Base-by-base conservation (phyloP, 345 rosid species). In the Citropsis articulata region DNA sequence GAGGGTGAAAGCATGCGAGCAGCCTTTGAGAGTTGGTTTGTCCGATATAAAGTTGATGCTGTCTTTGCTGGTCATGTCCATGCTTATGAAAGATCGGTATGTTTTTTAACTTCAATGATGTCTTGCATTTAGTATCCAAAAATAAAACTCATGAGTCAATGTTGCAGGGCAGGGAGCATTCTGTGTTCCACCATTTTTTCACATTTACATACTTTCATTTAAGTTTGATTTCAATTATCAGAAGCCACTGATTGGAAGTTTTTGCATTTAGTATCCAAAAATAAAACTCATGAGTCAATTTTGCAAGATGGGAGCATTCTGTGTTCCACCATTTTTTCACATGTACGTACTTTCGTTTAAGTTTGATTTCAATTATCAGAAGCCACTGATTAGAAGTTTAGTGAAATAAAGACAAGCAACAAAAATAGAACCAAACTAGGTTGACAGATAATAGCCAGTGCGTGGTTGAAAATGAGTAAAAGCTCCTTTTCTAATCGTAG, bases 21-120 rank as follows among this genome's bases (percentile, higher is more conserved):
- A 63, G 98, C 81, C 83, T 91, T 90, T 64, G 98, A 92, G 86
- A 65, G 83, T 73, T 92, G 97, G 98, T 93, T 96, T 61, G 80
- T 90, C 50, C 82, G 28, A 36, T 42, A 83, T 81, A 92, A 80
- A 90, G 98, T 96, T 66, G 98, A 96, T 77, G 80, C 94, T 12
- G 63, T 96, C 71, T 94, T 96, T 86, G 98, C 98, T 76, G 98
- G 98, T 36, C 99, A 94, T 76, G 99, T 94, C 84, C 98, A 96
- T 86, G 99, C 99, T 56, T 96, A 94, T 78, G 99, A 96, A 84
- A 91, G 99, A 96, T 96, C 98, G n/a, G 98, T 94, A 90, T 71
- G 78, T 25, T 76, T 81, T 81, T 78, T 71, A 13, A 33, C 73
- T 77, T 45, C 4, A 50, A 19, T 31, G 18, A 28, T 74, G 28